These are phyloP conservation scores for Alternaria tenuissima DNA, from an alignment of 2,329 filamentous ascomycete genomes.

Conservation along the genomic window DNA sequence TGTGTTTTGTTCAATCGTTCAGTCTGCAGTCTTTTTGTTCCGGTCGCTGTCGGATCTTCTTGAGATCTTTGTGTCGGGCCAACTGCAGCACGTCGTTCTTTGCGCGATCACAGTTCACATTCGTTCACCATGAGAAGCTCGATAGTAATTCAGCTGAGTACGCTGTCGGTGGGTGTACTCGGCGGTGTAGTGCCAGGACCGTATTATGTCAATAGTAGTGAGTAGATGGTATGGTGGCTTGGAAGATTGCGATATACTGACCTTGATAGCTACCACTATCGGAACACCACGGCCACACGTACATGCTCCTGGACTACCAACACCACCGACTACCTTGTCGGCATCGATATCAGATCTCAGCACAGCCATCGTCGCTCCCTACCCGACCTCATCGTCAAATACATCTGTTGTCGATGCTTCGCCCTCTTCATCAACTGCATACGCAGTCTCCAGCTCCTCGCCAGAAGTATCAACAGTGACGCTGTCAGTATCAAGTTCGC, in stretches of 20 bases:
- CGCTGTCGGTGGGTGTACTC: conserved; percentile 25
- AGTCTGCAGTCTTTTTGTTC: conserved; percentile 12
- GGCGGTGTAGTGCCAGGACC: conserved; percentile 21
- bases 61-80: conserved; percentile 8
- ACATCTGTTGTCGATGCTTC: not conserved
- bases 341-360: conserved; percentile 5
- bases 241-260: conserved; percentile 6
- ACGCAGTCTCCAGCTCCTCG: not conserved
- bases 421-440: conserved; percentile 2
- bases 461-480: not conserved
- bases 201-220: conserved; percentile 21
- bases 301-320: conserved; percentile 17
- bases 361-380: not conserved
- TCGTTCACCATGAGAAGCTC: conserved; percentile 28
- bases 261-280: conserved; percentile 17
- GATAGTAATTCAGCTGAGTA: conserved; percentile 26
- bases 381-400: conserved; percentile 6
- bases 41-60: conserved; percentile 3
- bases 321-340: not conserved
- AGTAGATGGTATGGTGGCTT: conserved; percentile 4
- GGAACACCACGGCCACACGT: conserved; percentile 21
- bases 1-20: conserved; percentile 15
- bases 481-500: not conserved
- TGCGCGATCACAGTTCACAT: conserved; percentile 6
- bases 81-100: conserved; percentile 22